Percentiles rank a stretch among this genome's conserved stretches.
Conservation (phyloP, 345 rosid genomes). For the Citrus reticulata region DNA sequence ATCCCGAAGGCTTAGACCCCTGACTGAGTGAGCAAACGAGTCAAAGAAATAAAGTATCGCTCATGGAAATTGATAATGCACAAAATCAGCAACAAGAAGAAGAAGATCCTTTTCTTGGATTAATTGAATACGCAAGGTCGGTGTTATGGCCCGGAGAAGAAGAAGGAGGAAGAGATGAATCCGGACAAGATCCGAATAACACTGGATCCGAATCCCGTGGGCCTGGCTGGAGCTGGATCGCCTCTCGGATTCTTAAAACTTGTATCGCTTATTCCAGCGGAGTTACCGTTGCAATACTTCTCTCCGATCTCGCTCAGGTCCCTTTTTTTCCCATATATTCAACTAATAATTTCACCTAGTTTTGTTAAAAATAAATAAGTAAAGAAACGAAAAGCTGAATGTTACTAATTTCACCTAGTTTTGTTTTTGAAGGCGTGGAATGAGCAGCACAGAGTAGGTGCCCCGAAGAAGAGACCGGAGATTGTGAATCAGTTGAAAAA, state of each 20-base stretch:
- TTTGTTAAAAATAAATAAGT: neutral
- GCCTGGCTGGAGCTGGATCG: constrained; percentile 88
- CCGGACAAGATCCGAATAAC: constrained; percentile 10
- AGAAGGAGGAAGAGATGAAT: constrained; percentile 2
- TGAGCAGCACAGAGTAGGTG: constrained; percentile 56
- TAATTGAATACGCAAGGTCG: constrained; percentile 67
- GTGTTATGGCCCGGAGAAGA: constrained; percentile 45
- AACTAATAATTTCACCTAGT: neutral
- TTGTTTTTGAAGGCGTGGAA: constrained; percentile 35
- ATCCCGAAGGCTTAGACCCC: neutral
- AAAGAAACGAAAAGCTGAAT: no score
- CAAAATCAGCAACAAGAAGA: constrained; percentile 13
- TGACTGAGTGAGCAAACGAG: neutral
- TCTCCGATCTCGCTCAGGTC: constrained; percentile 86
- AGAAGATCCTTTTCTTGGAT: constrained; percentile 67
- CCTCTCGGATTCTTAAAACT: constrained; percentile 69
- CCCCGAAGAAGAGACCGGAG: constrained; percentile 66
- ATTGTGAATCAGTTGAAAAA: constrained; percentile 55
- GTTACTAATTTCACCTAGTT: neutral
- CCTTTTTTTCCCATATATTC: neutral
- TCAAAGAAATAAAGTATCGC: constrained; percentile 10
- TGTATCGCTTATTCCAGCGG: constrained; percentile 88
- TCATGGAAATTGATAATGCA: constrained; percentile 38
- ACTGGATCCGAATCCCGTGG: constrained; percentile 23
- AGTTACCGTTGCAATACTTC: constrained; percentile 80